Evolutionary conservation across 148 eudicot species (phyloP), one percentile per base, ranked within the genome.

Genomic region (Talinum fruticosum): DNA sequence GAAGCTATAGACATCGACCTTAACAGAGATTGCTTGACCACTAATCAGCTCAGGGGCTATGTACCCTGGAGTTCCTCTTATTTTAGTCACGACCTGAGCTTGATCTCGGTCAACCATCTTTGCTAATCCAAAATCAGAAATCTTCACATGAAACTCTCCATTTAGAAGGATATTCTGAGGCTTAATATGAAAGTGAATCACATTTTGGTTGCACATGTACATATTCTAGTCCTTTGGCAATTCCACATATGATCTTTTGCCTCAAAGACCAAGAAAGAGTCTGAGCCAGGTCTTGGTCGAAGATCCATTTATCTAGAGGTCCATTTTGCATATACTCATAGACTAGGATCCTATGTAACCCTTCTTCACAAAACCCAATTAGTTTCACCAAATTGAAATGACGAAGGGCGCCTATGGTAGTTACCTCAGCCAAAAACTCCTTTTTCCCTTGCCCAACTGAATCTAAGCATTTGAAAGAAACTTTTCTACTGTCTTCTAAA

Each of bases 281-380:
- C 10, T 34, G 34, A 14, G 74, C 59, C 28, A 30, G 72, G 51
- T 71, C 79, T 36, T 10, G 34, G 19, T 71, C 18, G 79, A 76
- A 86, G 28, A 86, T 81, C 88, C 86, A 86, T 75, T 70, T 79
- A 47, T 83, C 86, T 35, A 81, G 34, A 10, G 88, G 83, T 3
- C 88, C 84, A 34, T 83, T 83, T 23, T 68, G 18, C 88, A 86
- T 86, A 66, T 73, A 77, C 67, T 86, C 86, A 38, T 86, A 83
- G 37, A 86, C 85, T 47, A 86, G 76, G 59, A 82, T 77, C 65
- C 85, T 82, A 16, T 79, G 37, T 10, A 80, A 70, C 64, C 83
- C 79, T 47, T 84, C 84, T 21, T 80, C 80, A 73, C 85, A 86
- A 53, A 79, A 81, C n/a, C 88, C 88, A 32, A 84, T 71, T 8